Conservation (phyloP, 352 stramenopile genomes). For the Phytophthora brassicae region DNA sequence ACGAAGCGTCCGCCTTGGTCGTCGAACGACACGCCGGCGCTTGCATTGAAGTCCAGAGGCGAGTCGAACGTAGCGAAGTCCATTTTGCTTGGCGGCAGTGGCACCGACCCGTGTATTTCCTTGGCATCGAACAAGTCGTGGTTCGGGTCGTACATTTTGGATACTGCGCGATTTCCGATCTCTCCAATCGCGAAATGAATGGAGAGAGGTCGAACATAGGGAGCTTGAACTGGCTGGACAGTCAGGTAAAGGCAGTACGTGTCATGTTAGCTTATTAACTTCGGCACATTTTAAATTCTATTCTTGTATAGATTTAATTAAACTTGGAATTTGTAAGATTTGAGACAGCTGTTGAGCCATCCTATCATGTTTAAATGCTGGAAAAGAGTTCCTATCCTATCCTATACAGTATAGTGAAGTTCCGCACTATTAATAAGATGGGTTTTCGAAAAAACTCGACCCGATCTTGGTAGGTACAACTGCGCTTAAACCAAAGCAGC, state of each 20-base stretch:
- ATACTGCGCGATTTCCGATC: constrained; percentile 5
- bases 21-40: constrained; percentile 36
- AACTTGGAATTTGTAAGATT: too few relatives aligned
- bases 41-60: constrained; percentile 36
- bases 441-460: too few relatives aligned
- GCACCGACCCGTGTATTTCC: constrained; percentile 33
- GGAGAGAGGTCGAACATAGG: neutral
- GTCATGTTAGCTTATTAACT: too few relatives aligned
- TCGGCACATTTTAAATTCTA: too few relatives aligned
- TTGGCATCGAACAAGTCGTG: constrained; percentile 29
- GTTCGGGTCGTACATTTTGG: constrained; percentile 24
- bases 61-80: constrained; percentile 46
- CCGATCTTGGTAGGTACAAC: too few relatives aligned
- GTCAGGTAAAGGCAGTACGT: constrained; percentile 3
- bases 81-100: constrained; percentile 30
- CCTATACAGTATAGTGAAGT: too few relatives aligned
- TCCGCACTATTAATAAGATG: too few relatives aligned
- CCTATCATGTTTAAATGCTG: too few relatives aligned
- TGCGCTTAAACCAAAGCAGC: too few relatives aligned
- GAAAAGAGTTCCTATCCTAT: too few relatives aligned
- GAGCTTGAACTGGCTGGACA: constrained; percentile 22
- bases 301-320: too few relatives aligned
- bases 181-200: constrained; percentile 27
- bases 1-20: constrained; percentile 51
- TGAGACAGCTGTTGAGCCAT: too few relatives aligned